Evolutionary conservation across 73 alveolate species (phyloP).

Genomic region (Tetrahymena malaccensis): DNA sequence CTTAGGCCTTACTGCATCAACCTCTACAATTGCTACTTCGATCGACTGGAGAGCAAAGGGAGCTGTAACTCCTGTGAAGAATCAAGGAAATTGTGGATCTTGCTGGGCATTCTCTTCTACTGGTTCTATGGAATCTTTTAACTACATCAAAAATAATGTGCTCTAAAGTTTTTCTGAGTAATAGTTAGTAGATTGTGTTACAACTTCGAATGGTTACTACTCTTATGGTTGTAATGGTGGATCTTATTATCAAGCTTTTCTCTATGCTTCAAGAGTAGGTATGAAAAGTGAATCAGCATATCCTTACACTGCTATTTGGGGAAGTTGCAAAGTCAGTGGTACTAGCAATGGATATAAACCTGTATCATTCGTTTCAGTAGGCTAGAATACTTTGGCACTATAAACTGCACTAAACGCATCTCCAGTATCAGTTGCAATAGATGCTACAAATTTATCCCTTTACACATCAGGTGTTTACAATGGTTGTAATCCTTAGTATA

Average conservation of each 20-base stretch:
- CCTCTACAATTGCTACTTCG: not conserved
- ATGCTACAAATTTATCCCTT: constrained; percentile 2
- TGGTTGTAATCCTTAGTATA: not conserved
- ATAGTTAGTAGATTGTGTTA: constrained; percentile 52
- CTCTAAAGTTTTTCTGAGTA: constrained; percentile 24
- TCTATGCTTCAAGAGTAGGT: constrained; percentile 4
- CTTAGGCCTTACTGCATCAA: not conserved
- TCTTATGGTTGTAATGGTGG: constrained; percentile 58
- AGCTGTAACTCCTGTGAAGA: constrained; percentile 41
- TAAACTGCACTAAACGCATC: not conserved
- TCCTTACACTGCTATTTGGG: constrained; percentile 39
- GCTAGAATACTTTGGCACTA: not conserved
- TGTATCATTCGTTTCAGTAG: not conserved
- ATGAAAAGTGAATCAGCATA: constrained; percentile 6
- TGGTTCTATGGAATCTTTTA: constrained; percentile 46
- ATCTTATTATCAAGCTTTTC: constrained; percentile 11
- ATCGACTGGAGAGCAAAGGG: not conserved
- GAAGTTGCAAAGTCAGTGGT: constrained; percentile 9
- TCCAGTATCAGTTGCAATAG: constrained; percentile 43
- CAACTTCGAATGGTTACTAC: not conserved
- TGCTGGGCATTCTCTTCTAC: constrained; percentile 84
- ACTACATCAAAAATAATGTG: not conserved
- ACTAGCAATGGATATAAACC: not conserved
- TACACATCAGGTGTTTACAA: constrained; percentile 18
- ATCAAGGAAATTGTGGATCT: constrained; percentile 78